phyloP scores from a whole-genome alignment of 2,329 filamentous ascomycete species.

The Juglanconis sp. region DNA sequence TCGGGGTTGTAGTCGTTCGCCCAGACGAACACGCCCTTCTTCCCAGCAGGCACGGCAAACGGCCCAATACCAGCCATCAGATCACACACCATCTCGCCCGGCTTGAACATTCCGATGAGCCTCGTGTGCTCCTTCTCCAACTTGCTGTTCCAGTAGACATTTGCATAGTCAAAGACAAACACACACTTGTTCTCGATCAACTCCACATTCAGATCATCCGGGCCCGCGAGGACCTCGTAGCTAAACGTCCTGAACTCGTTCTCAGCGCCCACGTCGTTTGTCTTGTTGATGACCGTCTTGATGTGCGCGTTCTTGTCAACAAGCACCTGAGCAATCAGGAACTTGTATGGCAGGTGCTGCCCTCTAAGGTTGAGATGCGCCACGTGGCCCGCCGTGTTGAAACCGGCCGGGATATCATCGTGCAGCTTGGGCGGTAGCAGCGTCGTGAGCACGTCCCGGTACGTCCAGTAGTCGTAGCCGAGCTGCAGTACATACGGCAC shows the following conservation, averaged over 20 bases:
- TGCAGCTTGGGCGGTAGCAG: conserved; percentile 78
- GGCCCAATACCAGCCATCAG: conserved; percentile 97
- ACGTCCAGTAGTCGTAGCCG: conserved; percentile 83
- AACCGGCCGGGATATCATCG: conserved; percentile 79
- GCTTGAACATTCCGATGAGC: conserved; percentile 70
- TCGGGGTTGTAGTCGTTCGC: conserved; percentile 97
- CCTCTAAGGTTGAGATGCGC: conserved; percentile 89
- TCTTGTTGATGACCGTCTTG: conserved; percentile 92
- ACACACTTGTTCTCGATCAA: conserved; percentile 77
- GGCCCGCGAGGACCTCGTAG: conserved; percentile 85
- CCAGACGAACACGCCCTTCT: conserved; percentile 87
- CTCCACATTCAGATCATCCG: conserved; percentile 78
- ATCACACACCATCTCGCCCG: conserved; percentile 88
- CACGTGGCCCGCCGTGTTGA: conserved; percentile 85
- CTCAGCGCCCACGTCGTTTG: conserved; percentile 79
- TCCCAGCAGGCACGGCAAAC: conserved; percentile 88
- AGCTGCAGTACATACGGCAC: conserved; percentile 73
- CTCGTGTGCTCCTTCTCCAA: conserved; percentile 86
- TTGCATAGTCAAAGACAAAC: conserved; percentile 92
- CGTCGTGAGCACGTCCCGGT: conserved; percentile 78
- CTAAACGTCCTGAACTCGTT: conserved; percentile 88
- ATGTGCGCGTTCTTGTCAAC: conserved; percentile 84
- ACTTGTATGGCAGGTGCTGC: conserved; percentile 79
- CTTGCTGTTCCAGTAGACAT: conserved; percentile 97
- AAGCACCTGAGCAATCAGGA: conserved; percentile 79